Conservation (phyloP, 1,284 basidiomycete genomes). For the Albatrellus sp. region DNA sequence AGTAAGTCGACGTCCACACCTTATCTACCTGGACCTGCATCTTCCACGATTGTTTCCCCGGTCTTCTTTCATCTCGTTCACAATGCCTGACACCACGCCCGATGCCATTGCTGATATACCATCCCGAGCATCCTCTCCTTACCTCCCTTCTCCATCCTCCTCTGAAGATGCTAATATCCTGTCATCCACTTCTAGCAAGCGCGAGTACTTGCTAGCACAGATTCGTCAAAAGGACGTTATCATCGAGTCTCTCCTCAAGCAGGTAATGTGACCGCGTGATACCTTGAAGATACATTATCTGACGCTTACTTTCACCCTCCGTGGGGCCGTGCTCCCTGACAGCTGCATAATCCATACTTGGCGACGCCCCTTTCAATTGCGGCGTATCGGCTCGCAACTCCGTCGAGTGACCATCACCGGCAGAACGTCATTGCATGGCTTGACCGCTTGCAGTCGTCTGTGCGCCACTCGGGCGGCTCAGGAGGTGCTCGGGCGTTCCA, state of each 20-base stretch:
- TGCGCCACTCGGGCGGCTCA: conserved; percentile 18
- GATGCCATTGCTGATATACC: too few relatives aligned
- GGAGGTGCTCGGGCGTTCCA: conserved; percentile 27
- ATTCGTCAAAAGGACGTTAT: conserved; percentile 74
- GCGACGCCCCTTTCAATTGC: conserved; percentile 67
- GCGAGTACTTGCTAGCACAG: conserved; percentile 70
- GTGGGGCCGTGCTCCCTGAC: conserved; percentile 1
- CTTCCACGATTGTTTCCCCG: conserved; percentile 2
- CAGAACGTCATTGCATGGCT: conserved; percentile 63
- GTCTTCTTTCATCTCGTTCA: neutral
- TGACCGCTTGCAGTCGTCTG: conserved; percentile 30
- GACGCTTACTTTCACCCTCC: neutral
- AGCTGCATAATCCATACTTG: conserved; percentile 69
- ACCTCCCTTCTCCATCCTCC: too few relatives aligned
- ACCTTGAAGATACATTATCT: conserved; percentile 3
- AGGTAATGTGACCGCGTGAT: conserved; percentile 27
- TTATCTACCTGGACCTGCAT: conserved; percentile 8
- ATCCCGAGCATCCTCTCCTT: too few relatives aligned
- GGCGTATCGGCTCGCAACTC: conserved; percentile 62
- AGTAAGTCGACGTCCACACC: conserved; percentile 37
- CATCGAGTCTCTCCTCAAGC: conserved; percentile 70
- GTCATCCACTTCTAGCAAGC: conserved; percentile 37
- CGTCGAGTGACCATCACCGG: conserved; percentile 57
- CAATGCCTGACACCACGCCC: too few relatives aligned
- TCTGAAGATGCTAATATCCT: too few relatives aligned